phyloP scores from a whole-genome alignment of 73 alveolate species.

The Halteria grandinella region DNA sequence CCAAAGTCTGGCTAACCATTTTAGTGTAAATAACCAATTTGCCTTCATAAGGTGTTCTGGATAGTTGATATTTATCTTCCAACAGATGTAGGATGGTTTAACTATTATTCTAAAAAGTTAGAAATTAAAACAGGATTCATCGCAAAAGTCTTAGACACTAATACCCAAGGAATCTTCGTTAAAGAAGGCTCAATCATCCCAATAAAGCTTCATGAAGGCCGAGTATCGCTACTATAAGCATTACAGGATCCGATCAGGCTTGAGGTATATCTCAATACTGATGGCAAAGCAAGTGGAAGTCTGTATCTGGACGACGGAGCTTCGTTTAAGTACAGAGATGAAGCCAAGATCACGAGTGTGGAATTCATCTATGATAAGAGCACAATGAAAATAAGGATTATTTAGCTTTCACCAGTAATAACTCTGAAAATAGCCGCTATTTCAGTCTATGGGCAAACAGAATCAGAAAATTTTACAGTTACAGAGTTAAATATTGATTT shows the following conservation, averaged over 20 bases:
- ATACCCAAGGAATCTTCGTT: conserved; percentile 15
- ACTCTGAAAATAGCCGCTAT: no score
- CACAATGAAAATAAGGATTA: no score
- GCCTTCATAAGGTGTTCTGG: no score
- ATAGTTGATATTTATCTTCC: conserved; percentile 8
- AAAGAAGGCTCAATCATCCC: conserved; percentile 67
- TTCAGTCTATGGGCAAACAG: no score
- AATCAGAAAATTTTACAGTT: no score
- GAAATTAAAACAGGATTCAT: neutral
- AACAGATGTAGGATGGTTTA: neutral
- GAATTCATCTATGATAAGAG: no score
- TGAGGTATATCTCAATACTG: conserved; percentile 58
- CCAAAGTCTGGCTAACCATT: no score
- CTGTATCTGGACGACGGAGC: conserved; percentile 74
- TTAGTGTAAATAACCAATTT: no score
- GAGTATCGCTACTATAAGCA: neutral
- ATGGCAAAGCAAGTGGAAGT: conserved; percentile 55
- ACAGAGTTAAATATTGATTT: no score
- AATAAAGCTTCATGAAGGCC: conserved; percentile 32
- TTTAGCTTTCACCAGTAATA: no score
- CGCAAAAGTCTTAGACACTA: neutral
- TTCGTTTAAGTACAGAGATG: no score
- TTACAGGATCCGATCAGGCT: conserved; percentile 1
- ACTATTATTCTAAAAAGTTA: conserved; percentile 5
- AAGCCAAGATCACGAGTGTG: no score